Base-by-base conservation (phyloP, 768 basidiomycete species). In the Strobilomyces confusus region DNA sequence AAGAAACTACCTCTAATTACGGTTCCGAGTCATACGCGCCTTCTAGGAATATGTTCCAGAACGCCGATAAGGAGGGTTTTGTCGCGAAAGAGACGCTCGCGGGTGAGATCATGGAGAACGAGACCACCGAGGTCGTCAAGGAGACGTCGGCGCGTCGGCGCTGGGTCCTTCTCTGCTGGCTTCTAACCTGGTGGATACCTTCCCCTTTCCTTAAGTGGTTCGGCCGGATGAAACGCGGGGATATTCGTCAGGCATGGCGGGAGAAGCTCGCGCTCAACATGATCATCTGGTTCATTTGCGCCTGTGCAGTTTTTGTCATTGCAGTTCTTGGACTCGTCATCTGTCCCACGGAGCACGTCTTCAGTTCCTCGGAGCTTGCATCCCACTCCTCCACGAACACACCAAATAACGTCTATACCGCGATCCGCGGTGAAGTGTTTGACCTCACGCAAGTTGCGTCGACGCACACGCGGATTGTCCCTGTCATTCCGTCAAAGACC, bases 261-360 rank as follows among this genome's bases (percentile, higher is more conserved):
- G 97, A 98, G 72, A 98, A 99, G 71, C 77, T 98, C 1, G 91
- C 92, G 4, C 80, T 98, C 64, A 98, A 98, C 70, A 71, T 99
- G 54, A 75, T 99, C 72, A 98, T 99, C 62, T 98, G 95, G 95
- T 83, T 97, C 64, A 76, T 90, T 29, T 98, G 94, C 58, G 87
- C 70, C n/a, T 83, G 83, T 61, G 86, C 92, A 1, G 79, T 94
- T 44, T 98, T 99, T 69, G 89, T 99, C 63, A 95, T 98, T 63
- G 92, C 91, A 11, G 70, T 95, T 23, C 77, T 98, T 26, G 92
- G 92, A 12, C 69, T 79, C 49, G 70, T 99, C 54, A 98, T 99
- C 69, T 99, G 97, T 65, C 97, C 97, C 2, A 91, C 86, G 58
- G 86, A 98, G 63, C 88, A 97, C 67, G 89, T 99, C 48, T 99